Evolutionary conservation across 2,329 filamentous ascomycete genomes (phyloP), one percentile per base, ranked within the genome.

Genomic region (Ascochyta koolunga): DNA sequence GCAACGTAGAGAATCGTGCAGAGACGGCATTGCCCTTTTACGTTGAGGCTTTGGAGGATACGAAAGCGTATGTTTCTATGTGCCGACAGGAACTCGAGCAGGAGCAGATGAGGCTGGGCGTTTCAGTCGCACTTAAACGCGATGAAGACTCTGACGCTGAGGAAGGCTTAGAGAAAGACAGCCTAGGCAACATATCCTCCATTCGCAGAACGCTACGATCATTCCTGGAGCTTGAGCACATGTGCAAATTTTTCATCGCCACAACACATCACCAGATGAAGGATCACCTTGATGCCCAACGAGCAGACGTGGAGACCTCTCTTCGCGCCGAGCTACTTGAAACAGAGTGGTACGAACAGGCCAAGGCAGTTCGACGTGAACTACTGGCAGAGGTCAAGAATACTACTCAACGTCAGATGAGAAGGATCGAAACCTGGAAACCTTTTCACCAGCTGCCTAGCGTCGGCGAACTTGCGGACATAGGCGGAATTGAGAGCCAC

Each of bases 211-310:
- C 86, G 37, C 78, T 97, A 19, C 87, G 91, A 9, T 82, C 80
- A 18, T 87, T 90, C 2, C 78, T 96, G 16, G 91, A 96, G 68
- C 75, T 96, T 37, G 83, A 93, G 56, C 93, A 97, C 70, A 86
- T 88, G 60, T 91, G 89, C 25, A 81, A 86, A 0, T 97, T 97
- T 76, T 96, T 96, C 68, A 88, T 88, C 22, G 91, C 88, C 13
- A 96, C 92, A 62, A 89, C 87, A 0, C 87, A 88, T 62, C 97
- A 87, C 68, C 91, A 96, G 67, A 89, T 96, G 57, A 95, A 93
- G 68, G 84, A 85, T 0, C 85, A 93, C 50, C 73, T 83, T 38
- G 79, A 56, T 83, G 1, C 77, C 88, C 63, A 91, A 87, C 0
- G 69, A 78, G 19, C 85, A 1, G 85, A 86, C 5, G 90, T 89